These are phyloP conservation scores for Ceratocystis huliohia DNA, from an alignment of 2,329 filamentous ascomycete species.

Conservation along the genomic window DNA sequence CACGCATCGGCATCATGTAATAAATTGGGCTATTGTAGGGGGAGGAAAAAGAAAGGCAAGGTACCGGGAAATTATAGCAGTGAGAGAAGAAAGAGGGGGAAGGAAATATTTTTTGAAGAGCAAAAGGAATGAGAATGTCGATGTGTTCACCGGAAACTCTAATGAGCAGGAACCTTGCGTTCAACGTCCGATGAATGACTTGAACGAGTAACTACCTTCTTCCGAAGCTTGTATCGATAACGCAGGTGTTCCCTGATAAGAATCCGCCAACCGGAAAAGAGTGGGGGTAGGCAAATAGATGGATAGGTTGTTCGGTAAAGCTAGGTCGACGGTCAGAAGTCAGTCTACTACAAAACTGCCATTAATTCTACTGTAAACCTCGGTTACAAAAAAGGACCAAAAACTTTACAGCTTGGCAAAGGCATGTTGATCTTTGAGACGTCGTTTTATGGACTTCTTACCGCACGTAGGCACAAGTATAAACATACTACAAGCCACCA, in stretches of 20 bases:
- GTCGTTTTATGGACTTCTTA: background rate
- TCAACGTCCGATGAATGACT: background rate
- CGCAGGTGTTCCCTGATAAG: background rate
- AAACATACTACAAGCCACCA: background rate
- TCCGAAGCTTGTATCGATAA: constrained; percentile 9
- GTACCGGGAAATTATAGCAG: background rate
- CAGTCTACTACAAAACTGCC: too few relatives aligned
- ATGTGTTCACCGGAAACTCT: background rate
- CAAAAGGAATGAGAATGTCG: background rate
- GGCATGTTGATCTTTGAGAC: too few relatives aligned
- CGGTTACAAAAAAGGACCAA: too few relatives aligned
- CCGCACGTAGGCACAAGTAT: background rate
- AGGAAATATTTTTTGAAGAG: background rate
- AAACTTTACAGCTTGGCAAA: too few relatives aligned
- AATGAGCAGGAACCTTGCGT: background rate
- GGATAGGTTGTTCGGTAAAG: background rate
- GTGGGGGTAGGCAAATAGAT: background rate
- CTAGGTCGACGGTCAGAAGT: too few relatives aligned
- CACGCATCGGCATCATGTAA: constrained; percentile 15
- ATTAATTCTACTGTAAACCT: too few relatives aligned
- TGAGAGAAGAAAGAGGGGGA: background rate
- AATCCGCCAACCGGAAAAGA: constrained; percentile 4
- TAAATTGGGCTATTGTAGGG: background rate
- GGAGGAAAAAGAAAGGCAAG: constrained; percentile 4
- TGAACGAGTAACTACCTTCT: constrained; percentile 4